A percentile compares a stretch with the other conserved stretches of the same genome.
Conservation (phyloP, 306 rosid genomes). For the Castanospermum australe region DNA sequence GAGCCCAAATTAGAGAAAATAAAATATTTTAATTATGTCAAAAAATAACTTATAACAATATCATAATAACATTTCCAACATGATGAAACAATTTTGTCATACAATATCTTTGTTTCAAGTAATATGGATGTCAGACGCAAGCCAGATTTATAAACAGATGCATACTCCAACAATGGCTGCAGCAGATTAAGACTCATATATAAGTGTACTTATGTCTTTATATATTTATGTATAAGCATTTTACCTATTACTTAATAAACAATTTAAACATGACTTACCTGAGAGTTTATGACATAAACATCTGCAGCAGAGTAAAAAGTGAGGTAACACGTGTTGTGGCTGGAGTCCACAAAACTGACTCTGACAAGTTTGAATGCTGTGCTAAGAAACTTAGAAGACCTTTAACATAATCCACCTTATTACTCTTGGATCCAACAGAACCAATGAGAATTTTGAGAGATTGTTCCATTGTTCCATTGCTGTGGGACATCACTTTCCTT, state of each 20-base stretch:
- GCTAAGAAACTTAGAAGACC: slow-evolving; percentile 53
- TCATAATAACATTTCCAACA: slow-evolving; percentile 23
- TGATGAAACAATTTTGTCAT: neutral
- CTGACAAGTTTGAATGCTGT: slow-evolving; percentile 72
- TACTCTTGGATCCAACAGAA: slow-evolving; percentile 96
- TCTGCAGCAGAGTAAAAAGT: slow-evolving; percentile 91
- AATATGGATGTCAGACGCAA: neutral
- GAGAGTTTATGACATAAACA: slow-evolving; percentile 86
- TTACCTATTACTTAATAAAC: neutral
- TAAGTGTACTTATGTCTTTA: neutral
- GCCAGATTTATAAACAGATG: neutral
- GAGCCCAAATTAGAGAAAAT: neutral
- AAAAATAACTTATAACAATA: neutral
- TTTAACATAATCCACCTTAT: slow-evolving; percentile 78
- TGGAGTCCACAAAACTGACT: slow-evolving; percentile 82
- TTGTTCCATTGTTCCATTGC: slow-evolving; percentile 31
- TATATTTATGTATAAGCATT: neutral
- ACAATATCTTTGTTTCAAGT: slow-evolving; percentile 7
- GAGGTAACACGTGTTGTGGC: slow-evolving; percentile 79
- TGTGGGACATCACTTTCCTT: slow-evolving; percentile 38
- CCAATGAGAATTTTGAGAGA: slow-evolving; percentile 70
- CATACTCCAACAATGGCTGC: neutral
- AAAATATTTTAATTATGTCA: neutral
- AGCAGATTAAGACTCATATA: neutral
- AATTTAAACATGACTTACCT: slow-evolving; percentile 49